These are phyloP conservation scores for Glaciozyma antarctica DNA, from an alignment of 768 basidiomycete genomes.

Conservation along the genomic window DNA sequence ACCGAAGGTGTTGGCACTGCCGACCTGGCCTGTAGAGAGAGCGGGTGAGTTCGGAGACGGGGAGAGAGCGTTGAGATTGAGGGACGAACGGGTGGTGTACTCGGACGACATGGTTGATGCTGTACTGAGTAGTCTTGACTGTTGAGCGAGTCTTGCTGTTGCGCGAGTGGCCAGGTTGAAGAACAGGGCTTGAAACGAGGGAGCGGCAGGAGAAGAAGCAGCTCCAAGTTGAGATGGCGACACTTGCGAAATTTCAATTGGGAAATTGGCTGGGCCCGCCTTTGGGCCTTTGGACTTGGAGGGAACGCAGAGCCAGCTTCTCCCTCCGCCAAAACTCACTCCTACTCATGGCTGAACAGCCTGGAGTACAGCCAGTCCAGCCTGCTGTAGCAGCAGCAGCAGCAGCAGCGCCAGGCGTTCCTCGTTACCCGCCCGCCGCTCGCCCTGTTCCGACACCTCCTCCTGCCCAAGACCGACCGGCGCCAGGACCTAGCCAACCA, in stretches of 20 bases:
- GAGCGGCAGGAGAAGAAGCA: too few relatives aligned
- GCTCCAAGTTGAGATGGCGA: neutral
- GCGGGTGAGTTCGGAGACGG: neutral
- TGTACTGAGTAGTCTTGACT: constrained; percentile 10
- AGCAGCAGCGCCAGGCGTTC: neutral
- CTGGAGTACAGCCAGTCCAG: neutral
- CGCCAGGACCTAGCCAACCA: neutral
- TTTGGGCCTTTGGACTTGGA: too few relatives aligned
- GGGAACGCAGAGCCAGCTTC: too few relatives aligned
- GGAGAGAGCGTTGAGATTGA: constrained; percentile 2
- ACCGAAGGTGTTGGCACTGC: constrained; percentile 91
- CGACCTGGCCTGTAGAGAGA: constrained; percentile 54
- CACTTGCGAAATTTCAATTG: neutral
- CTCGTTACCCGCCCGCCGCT: neutral
- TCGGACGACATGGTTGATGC: constrained; percentile 20
- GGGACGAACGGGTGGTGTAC: constrained; percentile 19
- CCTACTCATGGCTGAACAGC: neutral
- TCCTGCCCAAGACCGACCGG: neutral
- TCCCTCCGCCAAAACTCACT: too few relatives aligned
- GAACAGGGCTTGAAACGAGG: neutral
- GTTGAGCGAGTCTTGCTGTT: constrained; percentile 8
- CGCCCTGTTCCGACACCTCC: neutral
- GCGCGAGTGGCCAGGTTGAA: constrained; percentile 17
- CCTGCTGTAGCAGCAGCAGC: neutral
- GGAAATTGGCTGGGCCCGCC: too few relatives aligned